phyloP scores from a whole-genome alignment of 805 yeast species.

The Starmerella apicola region DNA sequence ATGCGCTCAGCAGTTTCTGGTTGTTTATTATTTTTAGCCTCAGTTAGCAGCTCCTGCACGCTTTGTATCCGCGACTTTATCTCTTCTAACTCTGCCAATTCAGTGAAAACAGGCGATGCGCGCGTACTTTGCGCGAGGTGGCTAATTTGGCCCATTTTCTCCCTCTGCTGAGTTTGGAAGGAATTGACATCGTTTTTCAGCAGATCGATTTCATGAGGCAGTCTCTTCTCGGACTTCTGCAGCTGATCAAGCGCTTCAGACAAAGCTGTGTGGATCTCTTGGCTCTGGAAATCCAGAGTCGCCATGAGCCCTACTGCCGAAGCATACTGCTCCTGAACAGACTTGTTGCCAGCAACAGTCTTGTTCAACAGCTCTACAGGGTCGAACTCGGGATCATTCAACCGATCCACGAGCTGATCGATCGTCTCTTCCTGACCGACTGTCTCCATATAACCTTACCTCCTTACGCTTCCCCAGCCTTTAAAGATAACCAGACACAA shows the following conservation, averaged over 20 bases:
- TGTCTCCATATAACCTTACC: no score
- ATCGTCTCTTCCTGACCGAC: no score
- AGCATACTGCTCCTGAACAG: slow-evolving; percentile 22
- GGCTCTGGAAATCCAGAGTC: slow-evolving; percentile 24
- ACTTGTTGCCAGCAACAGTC: slow-evolving; percentile 12
- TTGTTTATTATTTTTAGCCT: neutral
- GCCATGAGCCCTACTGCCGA: slow-evolving; percentile 25
- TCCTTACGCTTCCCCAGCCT: no score
- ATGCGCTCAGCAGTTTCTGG: neutral
- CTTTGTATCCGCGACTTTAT: slow-evolving; percentile 21
- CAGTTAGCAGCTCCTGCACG: slow-evolving; percentile 21
- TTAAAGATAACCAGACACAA: no score
- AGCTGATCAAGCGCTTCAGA: slow-evolving; percentile 21
- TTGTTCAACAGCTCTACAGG: slow-evolving; percentile 23
- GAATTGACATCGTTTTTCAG: slow-evolving; percentile 24
- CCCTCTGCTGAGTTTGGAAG: slow-evolving; percentile 18
- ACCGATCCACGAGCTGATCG: slow-evolving; percentile 21
- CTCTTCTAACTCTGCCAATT: slow-evolving; percentile 20
- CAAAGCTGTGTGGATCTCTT: slow-evolving; percentile 24
- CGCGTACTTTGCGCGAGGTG: slow-evolving; percentile 6
- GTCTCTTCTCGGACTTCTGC: slow-evolving; percentile 20
- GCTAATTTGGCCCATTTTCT: slow-evolving; percentile 11
- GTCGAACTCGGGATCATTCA: slow-evolving; percentile 22
- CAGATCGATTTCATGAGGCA: slow-evolving; percentile 27
- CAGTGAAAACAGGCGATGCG: slow-evolving; percentile 12